These are phyloP conservation scores for Stropharia rugosoannulata DNA, from an alignment of 768 basidiomycete genomes.

Conservation along the genomic window DNA sequence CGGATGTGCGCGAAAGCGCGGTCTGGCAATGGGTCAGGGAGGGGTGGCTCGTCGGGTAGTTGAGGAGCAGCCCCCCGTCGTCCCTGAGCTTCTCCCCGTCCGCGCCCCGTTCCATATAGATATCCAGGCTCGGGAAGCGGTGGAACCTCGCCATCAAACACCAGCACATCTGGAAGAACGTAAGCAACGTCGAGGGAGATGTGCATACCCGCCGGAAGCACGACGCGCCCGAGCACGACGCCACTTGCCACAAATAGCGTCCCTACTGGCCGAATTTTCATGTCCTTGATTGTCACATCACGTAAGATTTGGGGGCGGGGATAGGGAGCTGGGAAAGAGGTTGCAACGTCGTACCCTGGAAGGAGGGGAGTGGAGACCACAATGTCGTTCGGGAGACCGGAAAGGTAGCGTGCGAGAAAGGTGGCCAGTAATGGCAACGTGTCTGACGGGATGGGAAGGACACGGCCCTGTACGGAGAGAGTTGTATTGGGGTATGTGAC, in stretches of 20 bases:
- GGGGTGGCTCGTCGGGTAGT: slow-evolving; percentile 43
- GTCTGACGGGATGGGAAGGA: slow-evolving; percentile 48
- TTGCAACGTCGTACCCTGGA: slow-evolving; percentile 42
- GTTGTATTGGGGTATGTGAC: slow-evolving; percentile 72
- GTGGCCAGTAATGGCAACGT: slow-evolving; percentile 48
- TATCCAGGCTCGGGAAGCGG: background rate
- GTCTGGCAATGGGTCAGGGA: slow-evolving; percentile 67
- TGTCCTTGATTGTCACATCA: slow-evolving; percentile 72
- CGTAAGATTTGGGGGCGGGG: slow-evolving; percentile 66
- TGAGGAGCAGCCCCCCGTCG: slow-evolving; percentile 3
- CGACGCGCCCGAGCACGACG: slow-evolving; percentile 59
- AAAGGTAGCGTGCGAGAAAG: slow-evolving; percentile 67
- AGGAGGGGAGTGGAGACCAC: slow-evolving; percentile 52
- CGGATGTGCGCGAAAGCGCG: slow-evolving; percentile 75
- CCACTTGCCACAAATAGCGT: slow-evolving; percentile 65
- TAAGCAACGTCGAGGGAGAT: slow-evolving; percentile 60
- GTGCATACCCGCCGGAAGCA: slow-evolving; percentile 69
- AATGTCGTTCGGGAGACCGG: slow-evolving; percentile 55
- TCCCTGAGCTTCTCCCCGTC: background rate
- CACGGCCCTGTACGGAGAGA: slow-evolving; percentile 50
- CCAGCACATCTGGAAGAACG: slow-evolving; percentile 73
- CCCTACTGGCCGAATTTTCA: slow-evolving; percentile 50
- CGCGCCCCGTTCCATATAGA: too few relatives aligned
- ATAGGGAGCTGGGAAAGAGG: slow-evolving; percentile 64
- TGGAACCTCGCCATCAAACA: slow-evolving; percentile 73